Evolutionary conservation across 768 basidiomycete species (phyloP), one percentile per base, ranked within the genome.

Genomic region (Mycena alexandri): DNA sequence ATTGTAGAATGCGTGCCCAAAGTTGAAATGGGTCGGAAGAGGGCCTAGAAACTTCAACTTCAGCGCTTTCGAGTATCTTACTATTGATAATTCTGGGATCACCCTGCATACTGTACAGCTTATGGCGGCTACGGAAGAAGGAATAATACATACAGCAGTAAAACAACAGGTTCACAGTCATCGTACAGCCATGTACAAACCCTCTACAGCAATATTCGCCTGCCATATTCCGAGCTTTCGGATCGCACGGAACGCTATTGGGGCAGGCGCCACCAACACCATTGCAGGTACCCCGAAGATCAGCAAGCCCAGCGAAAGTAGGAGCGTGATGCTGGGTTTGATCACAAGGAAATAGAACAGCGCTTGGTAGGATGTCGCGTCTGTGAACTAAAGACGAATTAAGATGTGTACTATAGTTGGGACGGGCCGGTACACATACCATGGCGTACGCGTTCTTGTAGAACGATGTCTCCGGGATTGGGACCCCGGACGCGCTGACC

Each of bases 271-370:
- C 8, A 94, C 76, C 3, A 93, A 81, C 33, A 85, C 76, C 13
- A 92, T 78, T 19, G 86, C 79, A 2, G 91, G 84, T 0, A 93
- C 79, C 24, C 89, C 86, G 63, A 92, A 67, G 16, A 86, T 78
- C 17, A 92, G 43, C 55, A 93, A 75, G 22, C 80, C 70, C 16
- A 93, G 75, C 7, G 87, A 85, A 41, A 94, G 80, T 19, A 91
- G 79, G 29, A 95, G 77, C 1, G 93, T 93, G 76, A 94, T 91
- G 34, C 87, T 84, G 3, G 93, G 92, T 76, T 95, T 95, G 81
- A 95, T 89, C 55, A 94, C 91, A 67, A 95, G 85, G 79, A 95
- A 95, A 76, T 95, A 94, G 82, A 95, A 94, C 4, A 95, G 84
- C 0, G 93, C 90, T 80, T 92, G 92, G 77, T 93, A 94, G 19